Evolutionary conservation across 2,329 filamentous ascomycete species (phyloP), one percentile per base, ranked within the genome.

Genomic region (Rosellinia necatrix): DNA sequence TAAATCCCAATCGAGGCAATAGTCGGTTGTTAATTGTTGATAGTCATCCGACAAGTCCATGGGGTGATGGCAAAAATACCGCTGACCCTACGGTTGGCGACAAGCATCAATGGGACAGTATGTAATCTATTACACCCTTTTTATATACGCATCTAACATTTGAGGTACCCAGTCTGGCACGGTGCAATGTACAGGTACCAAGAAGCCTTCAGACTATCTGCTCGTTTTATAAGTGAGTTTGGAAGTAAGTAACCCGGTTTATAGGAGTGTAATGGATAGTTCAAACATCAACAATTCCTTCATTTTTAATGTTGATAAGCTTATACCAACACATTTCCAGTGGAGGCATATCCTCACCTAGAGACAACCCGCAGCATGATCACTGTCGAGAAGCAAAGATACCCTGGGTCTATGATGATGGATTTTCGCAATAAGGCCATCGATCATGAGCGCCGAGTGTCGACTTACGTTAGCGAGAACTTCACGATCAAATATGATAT

Each of bases 401-500:
- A 81, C 30, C 84, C 88, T 1, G 87, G 90, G 59, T 91, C 87
- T 3, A 83, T 84, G 54, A 87, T 87, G 56, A 78, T 92, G 42
- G 89, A 92, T 66, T 92, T 91, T 68, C 90, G 92, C 74, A 93
- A 92, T 74, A 92, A 92, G 70, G 90, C 90, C 12, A 84, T 88
- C 56, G 84, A 87, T 1, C 88, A 92, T 66, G 88, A 92, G 70
- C 80, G 89, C 30, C 80, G 89, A 34, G 84, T 92, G 56, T 86
- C 87, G 10, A 85, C 87, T 0, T 93, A 93, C 66, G 75, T 92
- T 1, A 83, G 87, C 10, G 90, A 92, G 67, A 93, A 92, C 73
- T 85, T 92, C 66, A 81, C 82, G 3, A 79, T 78, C 32, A 76
- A 70, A 12, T 68, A 62, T 21, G 66, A 73, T 29, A 66, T 73